These are phyloP conservation scores for Colletotrichum tropicicola DNA, from an alignment of 2,329 filamentous ascomycete genomes.

Conservation along the genomic window DNA sequence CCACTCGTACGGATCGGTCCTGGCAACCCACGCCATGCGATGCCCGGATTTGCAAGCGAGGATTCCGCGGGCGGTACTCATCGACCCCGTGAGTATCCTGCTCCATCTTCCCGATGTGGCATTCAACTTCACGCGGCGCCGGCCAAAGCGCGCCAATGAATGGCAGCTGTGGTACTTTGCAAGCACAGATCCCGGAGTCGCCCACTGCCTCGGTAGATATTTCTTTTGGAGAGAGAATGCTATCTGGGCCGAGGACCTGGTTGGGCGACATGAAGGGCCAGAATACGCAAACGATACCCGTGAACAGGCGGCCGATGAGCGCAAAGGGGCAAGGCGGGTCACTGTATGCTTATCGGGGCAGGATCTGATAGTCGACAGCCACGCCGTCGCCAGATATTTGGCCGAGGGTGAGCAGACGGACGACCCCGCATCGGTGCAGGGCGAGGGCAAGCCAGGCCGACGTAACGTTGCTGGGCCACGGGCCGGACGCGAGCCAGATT, in stretches of 20 bases:
- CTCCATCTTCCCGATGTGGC: constrained; percentile 76
- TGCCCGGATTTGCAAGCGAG: constrained; percentile 56
- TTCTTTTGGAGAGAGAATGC: constrained; percentile 80
- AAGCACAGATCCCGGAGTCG: constrained; percentile 72
- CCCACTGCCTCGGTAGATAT: constrained; percentile 69
- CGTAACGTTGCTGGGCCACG: constrained; percentile 20
- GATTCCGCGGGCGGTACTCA: constrained; percentile 56
- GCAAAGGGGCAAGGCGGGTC: constrained; percentile 46
- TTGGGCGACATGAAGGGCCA: constrained; percentile 31
- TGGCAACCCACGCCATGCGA: constrained; percentile 69
- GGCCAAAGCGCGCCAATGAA: constrained; percentile 68
- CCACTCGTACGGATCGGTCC: constrained; percentile 69
- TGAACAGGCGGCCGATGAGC: constrained; percentile 17
- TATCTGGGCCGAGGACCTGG: constrained; percentile 73
- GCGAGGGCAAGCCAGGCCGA: constrained; percentile 26
- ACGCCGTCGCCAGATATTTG: constrained; percentile 66
- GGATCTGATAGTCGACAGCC: constrained; percentile 73
- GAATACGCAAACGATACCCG: constrained; percentile 1
- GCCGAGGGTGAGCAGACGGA: constrained; percentile 22
- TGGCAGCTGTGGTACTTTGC: constrained; percentile 78
- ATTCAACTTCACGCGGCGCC: constrained; percentile 73
- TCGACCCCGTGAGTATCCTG: constrained; percentile 73
- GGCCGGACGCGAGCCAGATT: not conserved
- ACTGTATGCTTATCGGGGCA: constrained; percentile 67
- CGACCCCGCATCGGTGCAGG: constrained; percentile 27